phyloP scores from a whole-genome alignment of 495 filamentous ascomycete genomes.

The Xylaria scruposa region DNA sequence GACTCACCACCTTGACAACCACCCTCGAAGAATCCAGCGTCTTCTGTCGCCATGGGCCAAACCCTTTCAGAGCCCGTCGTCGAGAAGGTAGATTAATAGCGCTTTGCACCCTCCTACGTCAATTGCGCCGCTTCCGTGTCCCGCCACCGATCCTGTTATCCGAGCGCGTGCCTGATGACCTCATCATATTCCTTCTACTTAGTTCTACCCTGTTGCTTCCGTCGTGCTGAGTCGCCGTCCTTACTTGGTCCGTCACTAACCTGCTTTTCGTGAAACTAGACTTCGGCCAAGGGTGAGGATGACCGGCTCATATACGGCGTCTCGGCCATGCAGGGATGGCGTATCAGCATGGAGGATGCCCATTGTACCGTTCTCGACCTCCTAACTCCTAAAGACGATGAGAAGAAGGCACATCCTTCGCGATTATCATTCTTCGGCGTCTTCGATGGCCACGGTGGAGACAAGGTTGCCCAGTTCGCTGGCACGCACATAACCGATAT shows the following conservation, averaged over 20 bases:
- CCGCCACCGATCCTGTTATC: constrained; percentile 11
- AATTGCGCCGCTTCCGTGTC: constrained; percentile 31
- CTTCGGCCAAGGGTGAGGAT: constrained; percentile 89
- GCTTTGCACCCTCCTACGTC: constrained; percentile 22
- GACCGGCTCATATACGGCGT: constrained; percentile 90
- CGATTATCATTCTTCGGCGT: constrained; percentile 96
- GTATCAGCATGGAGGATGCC: constrained; percentile 98
- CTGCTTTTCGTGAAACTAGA: constrained; percentile 53
- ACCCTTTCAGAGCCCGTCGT: constrained; percentile 98
- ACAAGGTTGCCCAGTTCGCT: constrained; percentile 92
- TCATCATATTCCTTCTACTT: constrained; percentile 30
- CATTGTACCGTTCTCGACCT: constrained; percentile 90
- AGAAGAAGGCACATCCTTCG: constrained; percentile 68
- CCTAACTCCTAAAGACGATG: constrained; percentile 63
- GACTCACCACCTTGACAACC: constrained; percentile 7
- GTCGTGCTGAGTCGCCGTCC: constrained; percentile 29
- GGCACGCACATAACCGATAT: constrained; percentile 95
- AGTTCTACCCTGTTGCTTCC: constrained; percentile 24
- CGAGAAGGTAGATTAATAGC: constrained; percentile 79
- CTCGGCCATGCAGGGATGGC: constrained; percentile 99
- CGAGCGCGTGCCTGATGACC: constrained; percentile 37
- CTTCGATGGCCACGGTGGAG: constrained; percentile 96
- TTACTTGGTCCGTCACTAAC: constrained; percentile 7
- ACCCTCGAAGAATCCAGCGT: constrained; percentile 6
- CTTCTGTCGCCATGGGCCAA: constrained; percentile 80